These are phyloP conservation scores for Diplogelasinospora grovesii DNA, from an alignment of 495 filamentous ascomycete genomes.

Conservation along the genomic window DNA sequence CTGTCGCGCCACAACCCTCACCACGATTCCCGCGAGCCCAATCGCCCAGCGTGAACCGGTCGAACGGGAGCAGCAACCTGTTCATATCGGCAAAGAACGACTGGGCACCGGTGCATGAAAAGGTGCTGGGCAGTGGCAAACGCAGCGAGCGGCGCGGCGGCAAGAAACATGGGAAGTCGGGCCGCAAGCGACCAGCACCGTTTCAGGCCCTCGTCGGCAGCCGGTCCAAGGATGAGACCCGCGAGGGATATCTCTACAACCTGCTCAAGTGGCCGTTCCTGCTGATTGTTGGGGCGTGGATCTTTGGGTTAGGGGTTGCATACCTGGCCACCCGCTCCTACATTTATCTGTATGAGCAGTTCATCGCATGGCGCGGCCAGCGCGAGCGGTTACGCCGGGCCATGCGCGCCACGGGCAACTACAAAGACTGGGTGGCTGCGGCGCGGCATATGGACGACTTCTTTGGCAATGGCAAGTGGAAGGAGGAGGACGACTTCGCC, in stretches of 20 bases:
- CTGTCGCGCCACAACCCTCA: no score
- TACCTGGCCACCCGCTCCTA: slow-evolving; percentile 83
- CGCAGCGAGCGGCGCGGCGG: slow-evolving; percentile 21
- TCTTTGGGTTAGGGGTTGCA: slow-evolving; percentile 56
- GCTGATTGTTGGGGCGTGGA: slow-evolving; percentile 70
- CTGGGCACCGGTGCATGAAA: slow-evolving; percentile 73
- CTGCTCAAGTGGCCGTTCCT: slow-evolving; percentile 90
- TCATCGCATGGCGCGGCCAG: slow-evolving; percentile 64
- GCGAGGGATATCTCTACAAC: slow-evolving; percentile 85
- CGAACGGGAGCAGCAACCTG: slow-evolving; percentile 23
- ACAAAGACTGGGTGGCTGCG: slow-evolving; percentile 61
- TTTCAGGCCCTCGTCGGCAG: slow-evolving; percentile 23
- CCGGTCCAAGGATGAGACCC: slow-evolving; percentile 78
- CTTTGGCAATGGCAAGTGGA: slow-evolving; percentile 82
- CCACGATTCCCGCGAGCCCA: not conserved
- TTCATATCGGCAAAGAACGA: slow-evolving; percentile 75
- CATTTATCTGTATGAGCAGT: slow-evolving; percentile 81
- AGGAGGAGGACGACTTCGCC: slow-evolving; percentile 78
- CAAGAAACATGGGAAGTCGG: no score
- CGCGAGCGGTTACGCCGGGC: slow-evolving; percentile 61
- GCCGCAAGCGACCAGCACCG: slow-evolving; percentile 24
- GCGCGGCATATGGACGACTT: slow-evolving; percentile 75
- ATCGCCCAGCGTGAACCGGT: no score
- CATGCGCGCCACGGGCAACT: slow-evolving; percentile 62
- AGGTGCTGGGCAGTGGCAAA: slow-evolving; percentile 40